Evolutionary conservation across 163 green algal genomes (phyloP).

Genomic region (Volvox carteri): DNA sequence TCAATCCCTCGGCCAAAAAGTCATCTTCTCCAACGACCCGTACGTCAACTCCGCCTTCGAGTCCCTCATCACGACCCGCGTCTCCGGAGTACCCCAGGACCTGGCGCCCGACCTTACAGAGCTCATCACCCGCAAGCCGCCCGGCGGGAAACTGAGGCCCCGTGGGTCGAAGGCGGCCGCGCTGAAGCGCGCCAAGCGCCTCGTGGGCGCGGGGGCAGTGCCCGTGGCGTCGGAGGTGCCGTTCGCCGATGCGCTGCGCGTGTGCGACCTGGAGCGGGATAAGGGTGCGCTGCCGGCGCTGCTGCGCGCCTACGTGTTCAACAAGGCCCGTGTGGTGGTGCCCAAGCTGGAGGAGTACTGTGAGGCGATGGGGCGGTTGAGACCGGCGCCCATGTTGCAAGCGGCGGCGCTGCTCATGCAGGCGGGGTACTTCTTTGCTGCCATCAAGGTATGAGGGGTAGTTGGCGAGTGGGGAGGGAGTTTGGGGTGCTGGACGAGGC

Average conservation of each 20-base stretch:
- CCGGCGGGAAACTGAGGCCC: conserved; percentile 50
- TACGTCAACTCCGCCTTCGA: conserved; percentile 66
- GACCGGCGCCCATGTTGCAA: conserved; percentile 50
- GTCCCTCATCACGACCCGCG: conserved; percentile 46
- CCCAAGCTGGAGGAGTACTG: conserved; percentile 60
- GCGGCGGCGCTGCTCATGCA: conserved; percentile 62
- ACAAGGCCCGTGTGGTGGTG: conserved; percentile 31
- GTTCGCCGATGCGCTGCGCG: conserved; percentile 60
- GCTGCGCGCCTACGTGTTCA: conserved; percentile 54
- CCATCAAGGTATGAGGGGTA: conserved; percentile 58
- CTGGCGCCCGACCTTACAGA: conserved; percentile 42
- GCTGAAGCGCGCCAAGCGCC: conserved; percentile 57
- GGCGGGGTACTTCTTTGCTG: conserved; percentile 60
- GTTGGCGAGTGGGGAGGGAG: not conserved
- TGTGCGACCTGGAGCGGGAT: conserved; percentile 58
- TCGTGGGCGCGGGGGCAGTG: conserved; percentile 40
- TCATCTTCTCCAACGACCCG: conserved; percentile 63
- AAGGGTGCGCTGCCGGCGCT: conserved; percentile 47
- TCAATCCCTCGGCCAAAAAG: conserved; percentile 54
- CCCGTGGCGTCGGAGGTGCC: conserved; percentile 56
- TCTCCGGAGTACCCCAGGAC: conserved; percentile 28
- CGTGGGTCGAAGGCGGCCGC: conserved; percentile 60
- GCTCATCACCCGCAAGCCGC: conserved; percentile 39
- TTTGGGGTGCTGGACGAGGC: not conserved
- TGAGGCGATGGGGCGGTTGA: conserved; percentile 50